These are phyloP conservation scores for Astragalus membranaceus DNA, from an alignment of 306 rosid genomes.

Conservation along the genomic window DNA sequence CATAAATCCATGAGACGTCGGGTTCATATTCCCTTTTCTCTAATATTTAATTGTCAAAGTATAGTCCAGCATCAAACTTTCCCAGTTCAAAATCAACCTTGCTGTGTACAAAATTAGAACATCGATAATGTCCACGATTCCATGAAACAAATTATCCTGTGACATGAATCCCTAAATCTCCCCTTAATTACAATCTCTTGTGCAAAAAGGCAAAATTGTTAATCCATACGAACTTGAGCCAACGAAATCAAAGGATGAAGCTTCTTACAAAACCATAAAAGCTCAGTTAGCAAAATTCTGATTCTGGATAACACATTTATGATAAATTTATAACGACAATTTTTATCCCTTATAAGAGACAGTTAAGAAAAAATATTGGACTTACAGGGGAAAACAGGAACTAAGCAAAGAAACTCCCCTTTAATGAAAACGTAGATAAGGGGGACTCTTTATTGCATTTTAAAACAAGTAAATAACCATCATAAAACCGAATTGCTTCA, in stretches of 20 bases:
- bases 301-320: neutral
- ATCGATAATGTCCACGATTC: too few species aligned
- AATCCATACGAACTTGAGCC: neutral
- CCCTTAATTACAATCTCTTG: too few species aligned
- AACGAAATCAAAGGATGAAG: neutral
- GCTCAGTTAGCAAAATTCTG: neutral
- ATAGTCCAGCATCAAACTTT: too few species aligned
- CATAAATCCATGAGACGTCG: too few species aligned
- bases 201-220: too few species aligned
- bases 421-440: neutral
- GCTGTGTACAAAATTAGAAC: too few species aligned
- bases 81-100: too few species aligned
- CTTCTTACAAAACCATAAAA: neutral
- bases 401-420: neutral
- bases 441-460: conserved; percentile 15
- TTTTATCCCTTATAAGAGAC: neutral
- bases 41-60: too few species aligned
- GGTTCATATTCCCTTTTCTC: too few species aligned
- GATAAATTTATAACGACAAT: neutral
- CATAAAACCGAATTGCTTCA: conserved; percentile 8
- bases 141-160: too few species aligned
- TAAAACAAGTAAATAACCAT: conserved; percentile 4
- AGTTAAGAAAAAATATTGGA: neutral
- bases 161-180: too few species aligned
- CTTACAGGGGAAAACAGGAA: neutral